Evolutionary conservation across 2,329 filamentous ascomycete species (phyloP).

Genomic region (Cytospora leucostoma): DNA sequence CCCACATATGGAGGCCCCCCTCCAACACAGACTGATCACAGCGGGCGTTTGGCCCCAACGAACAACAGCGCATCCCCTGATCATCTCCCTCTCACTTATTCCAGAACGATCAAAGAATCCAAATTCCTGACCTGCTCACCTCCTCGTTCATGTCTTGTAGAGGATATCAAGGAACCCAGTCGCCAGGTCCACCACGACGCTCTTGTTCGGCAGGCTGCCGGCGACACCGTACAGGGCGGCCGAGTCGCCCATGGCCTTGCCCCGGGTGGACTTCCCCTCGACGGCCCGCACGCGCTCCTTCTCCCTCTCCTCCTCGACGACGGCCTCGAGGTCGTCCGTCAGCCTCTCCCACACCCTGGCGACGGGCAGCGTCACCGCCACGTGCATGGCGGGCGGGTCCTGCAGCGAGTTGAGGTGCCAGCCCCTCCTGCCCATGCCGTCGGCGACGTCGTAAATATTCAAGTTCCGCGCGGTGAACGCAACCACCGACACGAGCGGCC

Average conservation of each 20-base stretch:
- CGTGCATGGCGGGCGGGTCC: constrained; percentile 86
- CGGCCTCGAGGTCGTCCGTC: constrained; percentile 68
- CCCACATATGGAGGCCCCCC: not conserved
- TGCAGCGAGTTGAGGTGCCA: constrained; percentile 98
- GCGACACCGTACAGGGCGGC: constrained; percentile 94
- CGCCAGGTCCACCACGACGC: constrained; percentile 86
- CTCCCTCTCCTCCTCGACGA: constrained; percentile 73
- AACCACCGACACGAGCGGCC: constrained; percentile 86
- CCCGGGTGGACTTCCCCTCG: constrained; percentile 66
- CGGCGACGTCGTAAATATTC: constrained; percentile 91
- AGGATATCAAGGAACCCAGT: constrained; percentile 89
- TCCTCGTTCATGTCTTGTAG: constrained; percentile 71
- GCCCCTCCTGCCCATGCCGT: constrained; percentile 78
- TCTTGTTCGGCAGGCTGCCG: constrained; percentile 93
- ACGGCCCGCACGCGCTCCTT: constrained; percentile 73
- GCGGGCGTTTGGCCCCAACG: not conserved
- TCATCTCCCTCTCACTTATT: not conserved
- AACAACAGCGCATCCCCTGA: not conserved
- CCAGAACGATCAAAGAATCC: not conserved
- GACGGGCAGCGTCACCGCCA: constrained; percentile 89
- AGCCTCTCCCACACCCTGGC: constrained; percentile 79
- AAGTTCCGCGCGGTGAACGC: constrained; percentile 84
- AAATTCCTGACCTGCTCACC: not conserved
- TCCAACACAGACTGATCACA: not conserved
- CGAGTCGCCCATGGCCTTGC: constrained; percentile 73